Percentiles rank a stretch among this genome's conserved stretches.
phyloP scores from a whole-genome alignment of 2,329 filamentous ascomycete species.

The Trichoderma asperellum region DNA sequence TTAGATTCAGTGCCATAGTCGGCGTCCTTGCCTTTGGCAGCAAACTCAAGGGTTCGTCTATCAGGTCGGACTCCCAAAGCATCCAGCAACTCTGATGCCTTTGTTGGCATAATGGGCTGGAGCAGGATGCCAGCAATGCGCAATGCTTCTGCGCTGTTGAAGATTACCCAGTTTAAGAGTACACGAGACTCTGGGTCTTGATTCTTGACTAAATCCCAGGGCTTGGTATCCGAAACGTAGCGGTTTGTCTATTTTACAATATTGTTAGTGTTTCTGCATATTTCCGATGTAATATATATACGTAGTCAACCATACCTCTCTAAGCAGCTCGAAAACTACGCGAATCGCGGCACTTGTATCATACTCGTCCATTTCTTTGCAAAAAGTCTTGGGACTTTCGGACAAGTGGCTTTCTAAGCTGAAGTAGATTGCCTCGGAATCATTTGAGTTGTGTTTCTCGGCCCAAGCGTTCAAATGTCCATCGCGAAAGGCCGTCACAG shows the following conservation, averaged over 20 bases:
- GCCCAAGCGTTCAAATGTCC: conserved; percentile 35
- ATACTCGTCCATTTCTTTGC: conserved; percentile 63
- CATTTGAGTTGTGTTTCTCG: not conserved
- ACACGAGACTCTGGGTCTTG: conserved; percentile 40
- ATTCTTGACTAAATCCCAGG: conserved; percentile 65
- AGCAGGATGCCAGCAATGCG: conserved; percentile 82
- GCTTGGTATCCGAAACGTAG: conserved; percentile 62
- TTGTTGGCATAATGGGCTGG: conserved; percentile 87
- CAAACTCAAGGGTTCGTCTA: conserved; percentile 65
- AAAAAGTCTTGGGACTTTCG: conserved; percentile 39
- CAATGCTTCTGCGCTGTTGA: conserved; percentile 72
- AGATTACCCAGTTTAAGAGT: conserved; percentile 66
- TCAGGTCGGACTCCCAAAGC: conserved; percentile 70
- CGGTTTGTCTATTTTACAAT: conserved; percentile 43
- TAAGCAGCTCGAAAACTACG: conserved; percentile 64
- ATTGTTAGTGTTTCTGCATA: not conserved
- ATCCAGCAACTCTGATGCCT: conserved; percentile 73
- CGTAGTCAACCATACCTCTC: conserved; percentile 51
- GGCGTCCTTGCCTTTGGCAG: conserved; percentile 65
- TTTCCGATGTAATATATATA: not conserved
- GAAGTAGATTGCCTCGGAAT: conserved; percentile 30
- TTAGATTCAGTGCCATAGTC: conserved; percentile 63
- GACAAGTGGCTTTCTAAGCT: conserved; percentile 38
- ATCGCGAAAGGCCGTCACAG: conserved; percentile 48
- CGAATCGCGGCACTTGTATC: conserved; percentile 69